These are phyloP conservation scores for Barnettozyma salicaria DNA, from an alignment of 805 yeast genomes.

Conservation along the genomic window DNA sequence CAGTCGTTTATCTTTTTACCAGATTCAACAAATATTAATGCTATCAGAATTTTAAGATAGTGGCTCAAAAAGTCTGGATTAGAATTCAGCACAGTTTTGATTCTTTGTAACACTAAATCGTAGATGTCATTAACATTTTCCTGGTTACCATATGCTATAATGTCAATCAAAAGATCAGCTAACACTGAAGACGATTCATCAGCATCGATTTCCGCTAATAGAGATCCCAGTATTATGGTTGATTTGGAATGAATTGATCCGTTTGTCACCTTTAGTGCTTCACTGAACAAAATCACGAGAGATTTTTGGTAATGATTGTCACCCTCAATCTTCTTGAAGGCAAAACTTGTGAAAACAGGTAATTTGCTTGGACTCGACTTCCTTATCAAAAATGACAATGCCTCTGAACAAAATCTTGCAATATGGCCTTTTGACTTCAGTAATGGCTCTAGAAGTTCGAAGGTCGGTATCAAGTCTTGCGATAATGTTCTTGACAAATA, in stretches of 20 bases:
- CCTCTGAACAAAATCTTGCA: conserved; percentile 83
- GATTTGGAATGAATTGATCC: conserved; percentile 74
- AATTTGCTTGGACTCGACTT: conserved; percentile 51
- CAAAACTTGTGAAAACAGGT: conserved; percentile 37
- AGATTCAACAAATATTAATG: conserved; percentile 60
- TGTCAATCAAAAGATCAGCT: conserved; percentile 51
- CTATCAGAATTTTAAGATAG: conserved; percentile 33
- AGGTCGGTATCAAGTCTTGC: conserved; percentile 63
- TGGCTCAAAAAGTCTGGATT: conserved; percentile 13
- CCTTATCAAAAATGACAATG: conserved; percentile 75
- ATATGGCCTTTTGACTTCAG: conserved; percentile 60
- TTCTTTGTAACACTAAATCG: conserved; percentile 24
- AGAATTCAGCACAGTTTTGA: conserved; percentile 16
- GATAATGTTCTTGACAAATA: conserved; percentile 65
- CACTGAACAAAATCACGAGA: conserved; percentile 56
- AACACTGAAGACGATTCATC: conserved; percentile 36
- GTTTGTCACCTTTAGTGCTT: conserved; percentile 66
- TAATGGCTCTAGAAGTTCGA: conserved; percentile 55
- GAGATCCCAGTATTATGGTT: conserved; percentile 38
- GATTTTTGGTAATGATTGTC: conserved; percentile 50
- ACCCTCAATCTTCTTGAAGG: conserved; percentile 35
- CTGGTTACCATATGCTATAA: conserved; percentile 46
- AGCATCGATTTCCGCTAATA: conserved; percentile 31
- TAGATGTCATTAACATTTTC: conserved; percentile 45
- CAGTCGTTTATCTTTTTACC: conserved; percentile 59